Conservation (phyloP, 2,329 filamentous ascomycete genomes). For the Orbilia quercus region DNA sequence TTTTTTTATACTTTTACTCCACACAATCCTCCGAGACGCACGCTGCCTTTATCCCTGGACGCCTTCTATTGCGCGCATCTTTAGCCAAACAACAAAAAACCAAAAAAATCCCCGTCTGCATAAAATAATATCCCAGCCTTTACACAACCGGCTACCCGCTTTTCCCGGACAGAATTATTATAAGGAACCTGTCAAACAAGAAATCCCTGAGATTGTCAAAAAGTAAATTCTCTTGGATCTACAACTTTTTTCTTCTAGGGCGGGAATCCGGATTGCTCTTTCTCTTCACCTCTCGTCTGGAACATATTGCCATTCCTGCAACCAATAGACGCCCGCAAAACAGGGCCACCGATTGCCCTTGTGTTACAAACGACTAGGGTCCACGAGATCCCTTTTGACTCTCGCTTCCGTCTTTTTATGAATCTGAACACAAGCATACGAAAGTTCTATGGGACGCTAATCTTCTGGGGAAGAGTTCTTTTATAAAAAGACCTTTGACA, state of each 20-base stretch:
- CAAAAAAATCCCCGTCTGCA: conserved; percentile 34
- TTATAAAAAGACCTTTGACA: conserved; percentile 34
- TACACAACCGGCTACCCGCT: conserved; percentile 53
- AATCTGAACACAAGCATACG: conserved; percentile 27
- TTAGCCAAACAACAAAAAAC: too few species aligned
- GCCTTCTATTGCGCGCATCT: conserved; percentile 44
- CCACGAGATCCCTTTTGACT: conserved; percentile 36
- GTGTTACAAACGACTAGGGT: conserved; percentile 42
- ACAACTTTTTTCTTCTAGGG: conserved; percentile 17
- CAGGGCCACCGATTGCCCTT: conserved; percentile 54
- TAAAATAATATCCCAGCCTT: conserved; percentile 33
- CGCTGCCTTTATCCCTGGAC: conserved; percentile 33
- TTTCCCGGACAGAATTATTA: conserved; percentile 38
- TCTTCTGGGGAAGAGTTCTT: conserved; percentile 7
- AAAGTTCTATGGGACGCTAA: conserved; percentile 29
- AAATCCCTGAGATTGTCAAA: conserved; percentile 13
- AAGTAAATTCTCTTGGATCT: conserved; percentile 27
- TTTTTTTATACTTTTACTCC: conserved; percentile 29
- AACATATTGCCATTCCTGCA: conserved; percentile 25
- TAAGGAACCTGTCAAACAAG: conserved; percentile 45
- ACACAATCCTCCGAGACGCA: conserved; percentile 53
- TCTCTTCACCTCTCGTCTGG: conserved; percentile 54
- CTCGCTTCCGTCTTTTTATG: conserved; percentile 29
- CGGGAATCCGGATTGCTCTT: conserved; percentile 51
- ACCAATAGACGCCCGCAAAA: conserved; percentile 39